Evolutionary conservation across 176 grass and related monocot species (phyloP), one percentile per base, ranked within the genome.

Genomic region (Secale cereale): DNA sequence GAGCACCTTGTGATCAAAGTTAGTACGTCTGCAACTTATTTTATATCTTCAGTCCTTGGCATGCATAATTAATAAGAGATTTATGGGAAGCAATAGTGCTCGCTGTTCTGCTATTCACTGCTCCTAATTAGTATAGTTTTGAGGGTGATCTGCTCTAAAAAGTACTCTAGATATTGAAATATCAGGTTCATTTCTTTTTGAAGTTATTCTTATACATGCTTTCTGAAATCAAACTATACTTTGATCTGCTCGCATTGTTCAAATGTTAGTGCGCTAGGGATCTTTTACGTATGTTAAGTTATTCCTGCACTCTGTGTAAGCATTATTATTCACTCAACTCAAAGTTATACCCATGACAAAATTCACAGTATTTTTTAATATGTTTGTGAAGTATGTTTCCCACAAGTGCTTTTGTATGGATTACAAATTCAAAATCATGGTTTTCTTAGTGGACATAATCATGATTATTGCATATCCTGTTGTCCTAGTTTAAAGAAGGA

Each of bases 1-100:
- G 91, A 96, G 73, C 92, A 95, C 79, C 80, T 98, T 87, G 87
- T 98, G 14, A 96, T 98, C 78, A 98, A 98, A 86, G 97, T 98
- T 57, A 50, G 78, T 35, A 14, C 27, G 35, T 65, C 75, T 46
- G 59, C 45, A 88, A 77, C 69, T 67, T 81, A 25, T 48, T 74
- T 35, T 46, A 5, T 59, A 36, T 28, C 15, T 81, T 43, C 54
- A 26, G 36, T 10, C 27, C 23, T 16, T 78, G 23, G 22, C 3
- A 54, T 22, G 22, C 17, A 25, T 6, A 57, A 16, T 31, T 77
- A 19, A 32, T 19, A 64, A 26, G 20, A 71, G 30, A 56, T 77
- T 17, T 15, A 52, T 39, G 10, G 43, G 65, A 80, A 54, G 28
- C 64, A 48, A 27, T 29, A 10, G 1, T 70, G 12, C 11, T 14